phyloP scores from a whole-genome alignment of 208 protist genomes.

The Leishmania amazonensis region DNA sequence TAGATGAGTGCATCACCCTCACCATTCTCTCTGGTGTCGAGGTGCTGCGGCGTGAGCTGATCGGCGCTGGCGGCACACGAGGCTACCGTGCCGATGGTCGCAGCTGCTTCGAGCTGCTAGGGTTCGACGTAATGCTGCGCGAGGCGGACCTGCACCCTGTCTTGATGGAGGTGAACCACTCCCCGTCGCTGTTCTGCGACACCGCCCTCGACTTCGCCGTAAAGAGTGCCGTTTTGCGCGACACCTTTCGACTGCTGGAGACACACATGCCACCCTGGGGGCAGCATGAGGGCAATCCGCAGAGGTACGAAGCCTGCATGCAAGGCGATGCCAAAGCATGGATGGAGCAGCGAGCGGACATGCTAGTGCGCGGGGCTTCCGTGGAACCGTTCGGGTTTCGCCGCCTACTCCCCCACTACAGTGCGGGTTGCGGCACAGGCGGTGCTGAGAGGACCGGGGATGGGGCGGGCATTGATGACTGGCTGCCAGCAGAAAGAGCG shows the following conservation, averaged over 20 bases:
- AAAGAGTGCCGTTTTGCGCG: slow-evolving; percentile 73
- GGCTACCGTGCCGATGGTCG: slow-evolving; percentile 50
- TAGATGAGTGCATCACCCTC: slow-evolving; percentile 77
- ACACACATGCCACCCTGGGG: slow-evolving; percentile 39
- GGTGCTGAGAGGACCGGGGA: not conserved
- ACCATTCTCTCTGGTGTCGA: slow-evolving; percentile 87
- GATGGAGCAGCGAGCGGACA: slow-evolving; percentile 7
- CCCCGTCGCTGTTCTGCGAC: slow-evolving; percentile 88
- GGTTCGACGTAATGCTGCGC: slow-evolving; percentile 87
- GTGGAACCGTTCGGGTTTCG: slow-evolving; percentile 18
- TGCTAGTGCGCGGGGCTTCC: slow-evolving; percentile 5
- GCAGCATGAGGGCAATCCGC: slow-evolving; percentile 4
- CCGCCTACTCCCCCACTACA: slow-evolving; percentile 38
- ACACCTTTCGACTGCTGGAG: slow-evolving; percentile 67
- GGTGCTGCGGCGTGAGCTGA: slow-evolving; percentile 73
- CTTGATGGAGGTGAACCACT: slow-evolving; percentile 93
- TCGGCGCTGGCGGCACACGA: slow-evolving; percentile 50
- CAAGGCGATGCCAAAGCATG: not conserved
- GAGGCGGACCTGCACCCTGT: slow-evolving; percentile 51
- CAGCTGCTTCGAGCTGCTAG: slow-evolving; percentile 90
- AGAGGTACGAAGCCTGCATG: slow-evolving; percentile 20
- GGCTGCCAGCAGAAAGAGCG: slow-evolving; percentile 29
- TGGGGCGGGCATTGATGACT: slow-evolving; percentile 12
- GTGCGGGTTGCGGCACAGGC: not conserved
- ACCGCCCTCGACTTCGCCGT: slow-evolving; percentile 76